Percentiles rank a stretch among this genome's conserved stretches.
Evolutionary conservation across 1,139 yeast species (phyloP).

Genomic region (Hansenula sp.): DNA sequence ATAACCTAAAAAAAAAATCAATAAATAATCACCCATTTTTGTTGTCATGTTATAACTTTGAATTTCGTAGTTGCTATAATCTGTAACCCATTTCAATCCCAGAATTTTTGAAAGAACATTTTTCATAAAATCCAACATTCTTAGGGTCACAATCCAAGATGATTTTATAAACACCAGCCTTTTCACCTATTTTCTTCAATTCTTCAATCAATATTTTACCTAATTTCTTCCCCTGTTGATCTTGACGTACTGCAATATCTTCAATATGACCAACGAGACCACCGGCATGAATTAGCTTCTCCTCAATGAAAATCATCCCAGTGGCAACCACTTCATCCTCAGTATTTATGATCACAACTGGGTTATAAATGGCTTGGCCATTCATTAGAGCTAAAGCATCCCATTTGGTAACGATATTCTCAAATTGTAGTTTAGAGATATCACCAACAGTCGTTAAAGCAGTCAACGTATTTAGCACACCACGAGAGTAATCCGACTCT

Average conservation of each 20-base stretch:
- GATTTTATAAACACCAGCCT: conserved; percentile 76
- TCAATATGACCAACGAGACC: conserved; percentile 93
- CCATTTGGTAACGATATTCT: conserved; percentile 47
- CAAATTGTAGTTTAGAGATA: conserved; percentile 40
- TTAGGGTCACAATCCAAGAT: conserved; percentile 84
- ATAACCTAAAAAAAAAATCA: no score
- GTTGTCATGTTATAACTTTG: not conserved
- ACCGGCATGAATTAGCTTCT: conserved; percentile 68
- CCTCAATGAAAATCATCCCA: conserved; percentile 52
- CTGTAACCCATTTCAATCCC: conserved; percentile 71
- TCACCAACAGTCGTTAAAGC: conserved; percentile 67
- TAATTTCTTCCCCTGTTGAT: conserved; percentile 80
- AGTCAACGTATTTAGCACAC: conserved; percentile 46
- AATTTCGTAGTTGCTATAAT: conserved; percentile 11
- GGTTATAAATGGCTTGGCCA: conserved; percentile 45
- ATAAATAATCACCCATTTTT: no score
- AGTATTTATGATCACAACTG: conserved; percentile 53
- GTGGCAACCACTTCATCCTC: conserved; percentile 38
- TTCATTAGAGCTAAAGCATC: conserved; percentile 23
- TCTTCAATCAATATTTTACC: conserved; percentile 66
- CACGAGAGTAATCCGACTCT: conserved; percentile 41
- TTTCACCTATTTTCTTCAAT: conserved; percentile 56
- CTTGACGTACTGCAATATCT: conserved; percentile 77
- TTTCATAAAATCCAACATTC: conserved; percentile 83
- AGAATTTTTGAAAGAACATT: conserved; percentile 65